phyloP scores from a whole-genome alignment of 768 basidiomycete species.

The Podaxis sp. region DNA sequence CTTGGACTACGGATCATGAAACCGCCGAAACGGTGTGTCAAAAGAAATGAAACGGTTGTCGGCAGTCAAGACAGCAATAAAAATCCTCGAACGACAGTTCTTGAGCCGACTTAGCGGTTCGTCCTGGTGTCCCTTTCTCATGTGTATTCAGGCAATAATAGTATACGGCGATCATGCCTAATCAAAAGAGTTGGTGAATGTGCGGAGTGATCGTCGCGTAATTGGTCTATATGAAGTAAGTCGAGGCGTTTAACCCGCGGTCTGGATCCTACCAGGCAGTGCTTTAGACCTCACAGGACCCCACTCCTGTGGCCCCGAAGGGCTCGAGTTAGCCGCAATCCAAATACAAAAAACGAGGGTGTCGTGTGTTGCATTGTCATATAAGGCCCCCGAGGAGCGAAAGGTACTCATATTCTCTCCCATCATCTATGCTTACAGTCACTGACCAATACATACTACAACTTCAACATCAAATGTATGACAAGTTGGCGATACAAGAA shows the following conservation, averaged over 20 bases:
- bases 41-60: neutral
- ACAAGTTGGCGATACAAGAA: neutral
- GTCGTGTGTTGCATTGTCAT: conserved; percentile 8
- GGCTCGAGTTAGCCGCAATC: neutral
- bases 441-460: neutral
- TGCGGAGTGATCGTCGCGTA: neutral
- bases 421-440: neutral
- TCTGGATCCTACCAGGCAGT: conserved; percentile 11
- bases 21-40: neutral
- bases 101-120: neutral
- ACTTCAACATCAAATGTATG: neutral
- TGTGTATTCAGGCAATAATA: too few relatives aligned
- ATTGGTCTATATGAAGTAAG: neutral
- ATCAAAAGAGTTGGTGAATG: neutral
- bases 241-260: neutral
- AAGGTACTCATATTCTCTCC: neutral
- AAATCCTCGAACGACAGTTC: neutral
- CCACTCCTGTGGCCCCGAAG: neutral
- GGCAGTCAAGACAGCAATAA: neutral
- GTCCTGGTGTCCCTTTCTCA: neutral
- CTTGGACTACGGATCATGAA: neutral
- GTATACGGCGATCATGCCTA: neutral
- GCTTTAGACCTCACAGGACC: too few relatives aligned
- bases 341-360: conserved; percentile 9
- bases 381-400: neutral